Conservation (phyloP, 805 yeast species). For the Saccharomycopsis guyanensis region DNA sequence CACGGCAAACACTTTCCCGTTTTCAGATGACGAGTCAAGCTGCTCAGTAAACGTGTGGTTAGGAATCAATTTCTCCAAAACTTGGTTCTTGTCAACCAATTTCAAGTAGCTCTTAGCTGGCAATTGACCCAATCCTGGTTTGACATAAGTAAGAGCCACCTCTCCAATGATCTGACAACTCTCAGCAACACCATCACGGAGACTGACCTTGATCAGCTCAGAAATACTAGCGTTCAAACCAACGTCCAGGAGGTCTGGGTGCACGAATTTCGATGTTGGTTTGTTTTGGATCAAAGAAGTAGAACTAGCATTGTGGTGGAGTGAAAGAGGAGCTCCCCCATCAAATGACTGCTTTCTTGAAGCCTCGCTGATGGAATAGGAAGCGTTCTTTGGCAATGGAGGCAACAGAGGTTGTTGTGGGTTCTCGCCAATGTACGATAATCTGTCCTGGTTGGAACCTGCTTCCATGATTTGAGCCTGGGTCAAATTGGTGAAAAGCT, state of each 20-base stretch:
- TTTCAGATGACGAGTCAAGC: slow-evolving; percentile 28
- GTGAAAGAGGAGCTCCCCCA: background rate
- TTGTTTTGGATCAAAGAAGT: slow-evolving; percentile 25
- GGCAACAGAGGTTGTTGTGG: slow-evolving; percentile 9
- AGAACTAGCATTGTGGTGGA: slow-evolving; percentile 27
- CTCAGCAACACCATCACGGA: slow-evolving; percentile 55
- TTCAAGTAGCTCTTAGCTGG: slow-evolving; percentile 38
- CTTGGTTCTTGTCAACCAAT: slow-evolving; percentile 34
- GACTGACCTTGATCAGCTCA: slow-evolving; percentile 73
- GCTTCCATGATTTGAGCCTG: slow-evolving; percentile 28
- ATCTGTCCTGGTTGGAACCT: slow-evolving; percentile 14
- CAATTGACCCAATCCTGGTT: slow-evolving; percentile 26
- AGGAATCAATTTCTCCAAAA: slow-evolving; percentile 39
- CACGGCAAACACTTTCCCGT: slow-evolving; percentile 34
- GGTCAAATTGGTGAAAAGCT: slow-evolving; percentile 39
- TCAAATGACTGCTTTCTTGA: background rate
- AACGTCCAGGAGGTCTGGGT: slow-evolving; percentile 38
- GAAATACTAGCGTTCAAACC: slow-evolving; percentile 79
- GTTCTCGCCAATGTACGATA: slow-evolving; percentile 18
- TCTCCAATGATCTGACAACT: slow-evolving; percentile 74
- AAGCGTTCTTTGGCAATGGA: slow-evolving; percentile 23
- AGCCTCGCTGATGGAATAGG: slow-evolving; percentile 13
- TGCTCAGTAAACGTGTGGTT: slow-evolving; percentile 49
- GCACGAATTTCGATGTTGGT: slow-evolving; percentile 24
- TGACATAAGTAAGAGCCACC: slow-evolving; percentile 66